Evolutionary conservation across 495 filamentous ascomycete genomes (phyloP), one percentile per base, ranked within the genome.

Genomic region (Lasiosphaeriaceae sp.): DNA sequence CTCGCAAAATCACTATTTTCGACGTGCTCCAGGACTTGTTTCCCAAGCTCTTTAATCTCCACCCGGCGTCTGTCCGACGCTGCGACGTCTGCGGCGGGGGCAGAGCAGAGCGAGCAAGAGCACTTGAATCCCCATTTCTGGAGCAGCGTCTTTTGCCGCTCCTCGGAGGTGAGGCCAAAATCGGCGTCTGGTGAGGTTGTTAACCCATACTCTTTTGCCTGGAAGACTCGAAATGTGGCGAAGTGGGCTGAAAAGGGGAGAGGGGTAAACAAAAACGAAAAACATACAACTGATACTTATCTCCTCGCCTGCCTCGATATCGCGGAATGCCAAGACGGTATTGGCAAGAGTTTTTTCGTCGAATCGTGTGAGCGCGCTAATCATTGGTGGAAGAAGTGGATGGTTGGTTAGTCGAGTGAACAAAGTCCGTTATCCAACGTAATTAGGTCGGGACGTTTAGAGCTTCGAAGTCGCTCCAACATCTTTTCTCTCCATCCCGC

Each of bases 281-380:
- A 17, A 55, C 67, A 51, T 56, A 67, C 71, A 74, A 56, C 69
- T 71, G 56, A 74, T 68, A 11, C 65, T 71, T n/a, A 74, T 58
- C 51, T 74, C 71, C 22, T 74, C 69, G 17, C 64, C 64, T 0
- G 61, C 53, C 0, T 61, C 19, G 31, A 74, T 71, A 47, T 74
- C 66, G 17, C 59, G 60, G 44, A 71, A 74, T 6, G 71, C 71
- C 0, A 59, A 57, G 11, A 68, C 67, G 1, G 61, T 64, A 58
- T 47, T 59, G 22, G 51, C 41, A 6, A 59, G 52, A 0, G 51
- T 59, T 23, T 55, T 14, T 21, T 47, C 47, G 24, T 59, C 52
- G 19, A 59, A 59, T 3, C 60, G 57, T 24, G 62, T 71, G 16
- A 69, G 63, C 39, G 65, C 66, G 43, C 70, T 73, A n/a, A n/a